Conservation (phyloP, 257 asterid genomes). For the Avicennia marina region DNA sequence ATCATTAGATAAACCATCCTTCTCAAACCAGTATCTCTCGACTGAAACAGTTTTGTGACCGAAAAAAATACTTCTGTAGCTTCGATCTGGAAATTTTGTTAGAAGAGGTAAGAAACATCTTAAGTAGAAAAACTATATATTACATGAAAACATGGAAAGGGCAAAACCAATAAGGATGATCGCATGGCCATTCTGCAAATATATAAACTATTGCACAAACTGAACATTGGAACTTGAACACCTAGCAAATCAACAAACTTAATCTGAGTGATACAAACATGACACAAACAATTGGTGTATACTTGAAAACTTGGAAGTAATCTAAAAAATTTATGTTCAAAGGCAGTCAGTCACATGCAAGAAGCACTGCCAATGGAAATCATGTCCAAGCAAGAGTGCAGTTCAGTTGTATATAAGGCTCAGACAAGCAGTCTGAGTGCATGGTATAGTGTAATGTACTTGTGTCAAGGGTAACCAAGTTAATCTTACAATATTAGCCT, state of each 20-base stretch:
- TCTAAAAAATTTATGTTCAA: not conserved
- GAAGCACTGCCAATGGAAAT: not conserved
- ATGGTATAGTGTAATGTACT: not conserved
- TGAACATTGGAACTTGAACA: too few relatives aligned
- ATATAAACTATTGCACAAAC: not conserved
- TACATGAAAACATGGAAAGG: not conserved
- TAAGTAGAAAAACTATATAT: not conserved
- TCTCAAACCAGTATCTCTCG: slow-evolving; percentile 72
- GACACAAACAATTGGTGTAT: too few relatives aligned
- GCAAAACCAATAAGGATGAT: not conserved
- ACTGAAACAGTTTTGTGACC: slow-evolving; percentile 85
- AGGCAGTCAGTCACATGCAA: not conserved
- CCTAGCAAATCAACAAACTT: too few relatives aligned
- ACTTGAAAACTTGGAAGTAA: not conserved
- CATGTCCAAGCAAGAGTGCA: not conserved
- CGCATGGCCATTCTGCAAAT: not conserved
- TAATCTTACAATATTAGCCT: not conserved
- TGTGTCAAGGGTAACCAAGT: not conserved
- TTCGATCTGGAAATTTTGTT: slow-evolving; percentile 42
- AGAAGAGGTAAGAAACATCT: not conserved
- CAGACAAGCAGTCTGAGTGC: not conserved
- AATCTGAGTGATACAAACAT: too few relatives aligned
- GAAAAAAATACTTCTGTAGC: slow-evolving; percentile 82
- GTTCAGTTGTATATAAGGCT: not conserved
- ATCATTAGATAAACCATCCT: slow-evolving; percentile 88